Conservation (phyloP, 108 stramenopile genomes). For the Mayamaea pseudoterrestris region DNA sequence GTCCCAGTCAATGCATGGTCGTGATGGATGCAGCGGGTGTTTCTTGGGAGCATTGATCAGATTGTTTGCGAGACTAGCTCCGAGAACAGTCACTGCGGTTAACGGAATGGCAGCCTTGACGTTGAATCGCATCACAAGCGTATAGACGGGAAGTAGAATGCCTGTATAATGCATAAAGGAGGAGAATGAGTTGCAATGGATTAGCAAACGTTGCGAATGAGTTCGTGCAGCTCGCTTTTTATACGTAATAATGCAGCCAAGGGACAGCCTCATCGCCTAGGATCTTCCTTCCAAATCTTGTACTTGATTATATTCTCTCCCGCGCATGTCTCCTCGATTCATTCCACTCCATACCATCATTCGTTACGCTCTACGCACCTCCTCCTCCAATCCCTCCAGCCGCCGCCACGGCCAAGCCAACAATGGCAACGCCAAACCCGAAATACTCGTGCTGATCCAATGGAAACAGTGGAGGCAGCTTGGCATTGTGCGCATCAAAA, state of each 20-base stretch:
- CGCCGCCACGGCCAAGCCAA: slow-evolving; percentile 61
- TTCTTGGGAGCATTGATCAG: slow-evolving; percentile 71
- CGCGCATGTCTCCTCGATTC: too few species aligned
- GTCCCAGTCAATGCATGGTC: slow-evolving; percentile 96
- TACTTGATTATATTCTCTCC: too few species aligned
- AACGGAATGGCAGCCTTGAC: slow-evolving; percentile 89
- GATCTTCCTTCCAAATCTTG: too few species aligned
- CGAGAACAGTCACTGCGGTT: slow-evolving; percentile 85
- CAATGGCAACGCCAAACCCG: slow-evolving; percentile 30
- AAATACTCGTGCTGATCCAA: slow-evolving; percentile 29
- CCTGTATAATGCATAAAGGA: slow-evolving; percentile 10
- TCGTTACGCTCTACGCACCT: neutral
- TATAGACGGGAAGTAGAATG: slow-evolving; percentile 89
- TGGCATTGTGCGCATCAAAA: too few species aligned
- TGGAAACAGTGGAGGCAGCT: slow-evolving; percentile 24
- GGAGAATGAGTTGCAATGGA: neutral
- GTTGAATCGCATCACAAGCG: slow-evolving; percentile 70
- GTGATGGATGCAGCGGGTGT: slow-evolving; percentile 69
- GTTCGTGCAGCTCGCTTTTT: too few species aligned
- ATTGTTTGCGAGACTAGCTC: slow-evolving; percentile 77
- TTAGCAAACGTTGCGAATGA: too few species aligned
- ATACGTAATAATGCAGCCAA: neutral
- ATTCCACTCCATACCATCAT: neutral
- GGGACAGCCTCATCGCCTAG: neutral
- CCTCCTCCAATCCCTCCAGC: slow-evolving; percentile 33